These are phyloP conservation scores for Aspergillus floridensis DNA, from an alignment of 2,329 filamentous ascomycete species.

Conservation along the genomic window DNA sequence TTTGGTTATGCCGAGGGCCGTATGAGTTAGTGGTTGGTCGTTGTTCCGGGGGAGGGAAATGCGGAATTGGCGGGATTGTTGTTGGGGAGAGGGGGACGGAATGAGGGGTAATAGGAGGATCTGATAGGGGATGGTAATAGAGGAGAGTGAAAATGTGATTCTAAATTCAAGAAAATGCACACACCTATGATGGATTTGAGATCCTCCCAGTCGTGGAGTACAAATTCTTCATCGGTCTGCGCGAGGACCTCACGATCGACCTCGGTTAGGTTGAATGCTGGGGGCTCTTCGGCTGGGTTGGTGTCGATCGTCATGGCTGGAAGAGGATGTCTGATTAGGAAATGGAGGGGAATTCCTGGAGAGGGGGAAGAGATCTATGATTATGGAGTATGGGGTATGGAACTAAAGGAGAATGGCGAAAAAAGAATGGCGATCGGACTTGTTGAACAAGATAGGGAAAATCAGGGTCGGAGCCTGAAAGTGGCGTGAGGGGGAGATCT, in stretches of 20 bases:
- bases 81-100: conserved; percentile 8
- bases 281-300: conserved; percentile 17
- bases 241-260: conserved; percentile 50
- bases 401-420: background rate
- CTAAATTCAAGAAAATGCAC: conserved; percentile 1
- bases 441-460: conserved; percentile 16
- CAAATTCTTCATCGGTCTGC: conserved; percentile 53
- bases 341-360: background rate
- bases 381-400: no score
- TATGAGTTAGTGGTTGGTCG: background rate
- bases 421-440: conserved; percentile 9
- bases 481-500: background rate
- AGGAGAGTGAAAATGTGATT: background rate
- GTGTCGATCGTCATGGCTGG: background rate
- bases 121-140: background rate
- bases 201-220: conserved; percentile 53
- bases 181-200: conserved; percentile 53
- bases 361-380: background rate
- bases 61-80: background rate
- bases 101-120: background rate
- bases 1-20: background rate
- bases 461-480: background rate
- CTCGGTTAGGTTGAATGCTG: conserved; percentile 50
- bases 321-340: background rate
- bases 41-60: background rate